Evolutionary conservation across 768 basidiomycete genomes (phyloP).

Genomic region (Phanerochaete carnosa): DNA sequence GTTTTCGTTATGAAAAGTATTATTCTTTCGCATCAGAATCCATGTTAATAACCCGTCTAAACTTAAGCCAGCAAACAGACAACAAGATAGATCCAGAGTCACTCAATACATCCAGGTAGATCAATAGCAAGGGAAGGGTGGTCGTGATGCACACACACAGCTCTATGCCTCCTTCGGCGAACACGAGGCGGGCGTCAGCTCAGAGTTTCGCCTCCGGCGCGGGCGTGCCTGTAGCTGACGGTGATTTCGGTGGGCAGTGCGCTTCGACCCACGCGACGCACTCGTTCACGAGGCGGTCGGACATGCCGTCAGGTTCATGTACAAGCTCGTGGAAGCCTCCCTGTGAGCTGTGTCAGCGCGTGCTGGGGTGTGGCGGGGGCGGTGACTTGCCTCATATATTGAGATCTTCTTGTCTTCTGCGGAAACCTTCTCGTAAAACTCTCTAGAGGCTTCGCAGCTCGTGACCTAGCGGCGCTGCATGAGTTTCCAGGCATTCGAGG

Average conservation of each 20-base stretch:
- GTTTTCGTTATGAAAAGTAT: not conserved
- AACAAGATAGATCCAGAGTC: not conserved
- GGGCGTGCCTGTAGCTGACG: not conserved
- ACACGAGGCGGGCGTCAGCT: too few species aligned
- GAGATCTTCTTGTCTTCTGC: constrained; percentile 52
- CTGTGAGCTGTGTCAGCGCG: constrained; percentile 29
- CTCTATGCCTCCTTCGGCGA: too few species aligned
- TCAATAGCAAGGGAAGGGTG: not conserved
- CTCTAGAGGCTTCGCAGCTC: constrained; percentile 47
- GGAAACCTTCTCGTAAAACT: constrained; percentile 48
- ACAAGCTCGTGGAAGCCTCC: constrained; percentile 75
- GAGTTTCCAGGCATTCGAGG: not conserved
- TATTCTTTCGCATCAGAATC: not conserved
- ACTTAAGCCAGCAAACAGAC: not conserved
- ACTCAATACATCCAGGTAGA: not conserved
- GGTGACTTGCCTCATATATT: constrained; percentile 32
- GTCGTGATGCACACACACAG: not conserved
- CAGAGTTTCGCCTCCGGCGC: not conserved
- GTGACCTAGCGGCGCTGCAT: constrained; percentile 37
- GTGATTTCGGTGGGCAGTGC: constrained; percentile 14
- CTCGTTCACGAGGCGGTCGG: constrained; percentile 54
- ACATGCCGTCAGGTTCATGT: constrained; percentile 69
- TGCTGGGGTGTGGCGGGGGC: not conserved
- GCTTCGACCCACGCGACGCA: constrained; percentile 47
- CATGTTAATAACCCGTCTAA: not conserved